These are phyloP conservation scores for Tylopilus plumbeoviolaceoides DNA, from an alignment of 768 basidiomycete genomes.

Conservation along the genomic window DNA sequence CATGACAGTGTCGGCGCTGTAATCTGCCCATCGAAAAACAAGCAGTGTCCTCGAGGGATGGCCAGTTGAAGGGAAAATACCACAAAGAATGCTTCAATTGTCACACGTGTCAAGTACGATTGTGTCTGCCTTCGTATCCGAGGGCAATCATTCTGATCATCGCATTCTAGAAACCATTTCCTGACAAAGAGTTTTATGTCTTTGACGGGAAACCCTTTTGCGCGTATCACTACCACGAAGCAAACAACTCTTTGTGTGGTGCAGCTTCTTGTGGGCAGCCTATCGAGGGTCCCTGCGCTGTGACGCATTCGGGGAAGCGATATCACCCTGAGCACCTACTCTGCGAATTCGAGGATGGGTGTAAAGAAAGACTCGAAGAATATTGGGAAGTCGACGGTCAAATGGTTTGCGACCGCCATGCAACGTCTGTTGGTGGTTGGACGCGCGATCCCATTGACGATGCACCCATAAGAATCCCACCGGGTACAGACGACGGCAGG, in stretches of 20 bases:
- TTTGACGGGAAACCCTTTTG: constrained; percentile 88
- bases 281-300: constrained; percentile 90
- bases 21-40: constrained; percentile 83
- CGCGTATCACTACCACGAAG: constrained; percentile 90
- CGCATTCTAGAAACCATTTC: constrained; percentile 70
- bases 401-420: constrained; percentile 87
- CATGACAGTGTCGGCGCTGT: constrained; percentile 77
- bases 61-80: constrained; percentile 94
- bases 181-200: constrained; percentile 89
- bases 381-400: constrained; percentile 88
- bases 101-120: constrained; percentile 64
- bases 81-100: constrained; percentile 92
- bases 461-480: constrained; percentile 8
- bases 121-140: constrained; percentile 23
- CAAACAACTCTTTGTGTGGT: constrained; percentile 85
- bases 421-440: constrained; percentile 30
- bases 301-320: constrained; percentile 73
- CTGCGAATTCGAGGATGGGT: constrained; percentile 63
- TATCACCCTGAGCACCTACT: constrained; percentile 88
- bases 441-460: constrained; percentile 13
- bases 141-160: constrained; percentile 2
- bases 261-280: constrained; percentile 76
- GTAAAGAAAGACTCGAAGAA: constrained; percentile 62
- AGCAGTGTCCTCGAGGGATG: constrained; percentile 88
- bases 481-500: constrained; percentile 36